Conservation (phyloP, 345 rosid species). For the Corymbia maculata region DNA sequence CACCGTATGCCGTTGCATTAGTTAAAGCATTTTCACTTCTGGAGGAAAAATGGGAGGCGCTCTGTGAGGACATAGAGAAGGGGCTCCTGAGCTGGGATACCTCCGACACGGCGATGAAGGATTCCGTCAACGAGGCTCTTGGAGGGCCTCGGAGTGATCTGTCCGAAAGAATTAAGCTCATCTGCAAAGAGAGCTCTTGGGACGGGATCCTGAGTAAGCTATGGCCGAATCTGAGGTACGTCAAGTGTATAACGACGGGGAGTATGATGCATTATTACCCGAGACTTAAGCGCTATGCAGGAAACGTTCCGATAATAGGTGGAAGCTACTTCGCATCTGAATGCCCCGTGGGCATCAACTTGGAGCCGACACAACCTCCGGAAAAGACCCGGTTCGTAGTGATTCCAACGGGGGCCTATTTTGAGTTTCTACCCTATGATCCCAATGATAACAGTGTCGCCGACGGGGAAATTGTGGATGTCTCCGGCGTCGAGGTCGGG, state of each 20-base stretch:
- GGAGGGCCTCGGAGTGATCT: conserved; percentile 31
- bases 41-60: conserved; percentile 33
- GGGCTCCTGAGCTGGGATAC: conserved; percentile 21
- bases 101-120: conserved; percentile 19
- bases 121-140: conserved; percentile 23
- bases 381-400: conserved; percentile 19
- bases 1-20: conserved; percentile 28
- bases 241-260: conserved; percentile 37
- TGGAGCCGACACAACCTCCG: conserved; percentile 26
- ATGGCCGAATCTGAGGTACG: conserved; percentile 32
- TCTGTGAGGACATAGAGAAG: conserved; percentile 32
- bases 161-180: conserved; percentile 13
- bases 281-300: conserved; percentile 31
- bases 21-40: conserved; percentile 13
- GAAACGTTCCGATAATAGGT: conserved; percentile 25
- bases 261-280: conserved; percentile 38
- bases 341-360: conserved; percentile 31
- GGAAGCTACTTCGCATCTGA: conserved; percentile 47
- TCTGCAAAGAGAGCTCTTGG: conserved; percentile 26
- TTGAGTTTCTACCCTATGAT: conserved; percentile 40
- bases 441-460: neutral
- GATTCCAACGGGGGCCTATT: conserved; percentile 40
- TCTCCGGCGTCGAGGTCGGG: conserved; percentile 31
- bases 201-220: conserved; percentile 28
- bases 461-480: conserved; percentile 20